These are phyloP conservation scores for Boletellus sp. DNA, from an alignment of 768 basidiomycete genomes.

Conservation along the genomic window DNA sequence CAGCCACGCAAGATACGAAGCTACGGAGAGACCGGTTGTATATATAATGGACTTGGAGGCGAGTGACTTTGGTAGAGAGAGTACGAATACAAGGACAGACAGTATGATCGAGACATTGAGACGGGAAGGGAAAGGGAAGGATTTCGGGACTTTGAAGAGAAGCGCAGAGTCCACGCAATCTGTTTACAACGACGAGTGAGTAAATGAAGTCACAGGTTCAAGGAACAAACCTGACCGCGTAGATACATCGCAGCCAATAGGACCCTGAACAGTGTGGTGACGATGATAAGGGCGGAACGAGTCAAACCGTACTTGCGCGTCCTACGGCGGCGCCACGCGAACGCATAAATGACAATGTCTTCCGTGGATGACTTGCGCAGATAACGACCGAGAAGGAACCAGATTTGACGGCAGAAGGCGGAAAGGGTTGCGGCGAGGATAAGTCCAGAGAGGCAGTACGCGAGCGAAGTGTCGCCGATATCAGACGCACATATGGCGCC, in stretches of 20 bases:
- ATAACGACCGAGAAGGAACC: conserved; percentile 77
- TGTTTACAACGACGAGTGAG: conserved; percentile 26
- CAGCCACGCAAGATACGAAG: conserved; percentile 61
- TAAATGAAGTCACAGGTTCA: not conserved
- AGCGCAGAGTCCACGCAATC: conserved; percentile 53
- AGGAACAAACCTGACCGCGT: conserved; percentile 47
- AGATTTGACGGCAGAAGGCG: conserved; percentile 61
- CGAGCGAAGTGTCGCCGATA: conserved; percentile 41
- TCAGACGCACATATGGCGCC: conserved; percentile 64
- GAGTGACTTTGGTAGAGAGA: conserved; percentile 55
- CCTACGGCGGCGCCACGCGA: conserved; percentile 53
- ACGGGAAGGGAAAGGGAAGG: conserved; percentile 33
- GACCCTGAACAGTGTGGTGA: conserved; percentile 45
- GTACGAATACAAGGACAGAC: conserved; percentile 43
- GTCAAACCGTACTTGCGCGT: conserved; percentile 44
- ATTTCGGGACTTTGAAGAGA: conserved; percentile 42
- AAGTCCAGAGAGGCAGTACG: conserved; percentile 47
- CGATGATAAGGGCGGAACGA: conserved; percentile 41
- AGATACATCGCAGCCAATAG: conserved; percentile 61
- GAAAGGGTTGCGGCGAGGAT: conserved; percentile 55
- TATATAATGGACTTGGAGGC: conserved; percentile 51
- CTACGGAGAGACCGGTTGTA: conserved; percentile 56
- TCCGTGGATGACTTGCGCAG: conserved; percentile 61
- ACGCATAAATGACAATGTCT: conserved; percentile 60
- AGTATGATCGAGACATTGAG: conserved; percentile 40